Evolutionary conservation across 129 eudicot species (phyloP).

Genomic region (Kitagawia praeruptora): DNA sequence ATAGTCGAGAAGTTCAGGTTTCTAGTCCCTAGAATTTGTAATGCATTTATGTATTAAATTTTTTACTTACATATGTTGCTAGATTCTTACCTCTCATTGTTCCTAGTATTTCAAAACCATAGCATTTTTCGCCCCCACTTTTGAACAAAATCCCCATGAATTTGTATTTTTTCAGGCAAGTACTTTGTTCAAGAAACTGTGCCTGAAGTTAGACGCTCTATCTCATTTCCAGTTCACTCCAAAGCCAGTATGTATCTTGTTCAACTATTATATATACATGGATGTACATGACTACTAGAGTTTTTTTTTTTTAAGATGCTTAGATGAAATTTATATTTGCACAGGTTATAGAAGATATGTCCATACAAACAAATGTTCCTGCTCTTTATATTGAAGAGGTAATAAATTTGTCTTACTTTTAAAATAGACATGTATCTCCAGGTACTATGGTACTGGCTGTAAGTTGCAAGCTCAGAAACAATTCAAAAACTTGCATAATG

Average conservation of each 20-base stretch:
- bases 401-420: conserved; percentile 10
- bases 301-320: conserved; percentile 13
- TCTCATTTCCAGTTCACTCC: conserved; percentile 98
- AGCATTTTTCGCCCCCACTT: not conserved
- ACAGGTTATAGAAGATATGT: conserved; percentile 89
- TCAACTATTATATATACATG: not conserved
- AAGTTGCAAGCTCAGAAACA: not conserved
- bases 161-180: conserved; percentile 47
- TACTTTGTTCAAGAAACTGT: conserved; percentile 58
- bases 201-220: conserved; percentile 84
- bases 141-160: not conserved
- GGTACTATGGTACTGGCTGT: conserved; percentile 4
- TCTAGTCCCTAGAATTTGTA: not conserved
- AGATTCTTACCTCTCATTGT: not conserved
- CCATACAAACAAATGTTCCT: conserved; percentile 82
- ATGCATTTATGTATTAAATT: not conserved
- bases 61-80: not conserved
- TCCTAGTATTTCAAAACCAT: not conserved
- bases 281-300: not conserved
- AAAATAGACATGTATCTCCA: not conserved
- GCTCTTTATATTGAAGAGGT: conserved; percentile 99
- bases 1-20: not conserved
- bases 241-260: conserved; percentile 61
- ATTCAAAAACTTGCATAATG: not conserved
- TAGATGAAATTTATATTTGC: not conserved